A percentile compares a stretch with the other conserved stretches of the same genome.
These are phyloP conservation scores for Tetrapisispora fleetii DNA, from an alignment of 805 yeast species.

Conservation along the genomic window DNA sequence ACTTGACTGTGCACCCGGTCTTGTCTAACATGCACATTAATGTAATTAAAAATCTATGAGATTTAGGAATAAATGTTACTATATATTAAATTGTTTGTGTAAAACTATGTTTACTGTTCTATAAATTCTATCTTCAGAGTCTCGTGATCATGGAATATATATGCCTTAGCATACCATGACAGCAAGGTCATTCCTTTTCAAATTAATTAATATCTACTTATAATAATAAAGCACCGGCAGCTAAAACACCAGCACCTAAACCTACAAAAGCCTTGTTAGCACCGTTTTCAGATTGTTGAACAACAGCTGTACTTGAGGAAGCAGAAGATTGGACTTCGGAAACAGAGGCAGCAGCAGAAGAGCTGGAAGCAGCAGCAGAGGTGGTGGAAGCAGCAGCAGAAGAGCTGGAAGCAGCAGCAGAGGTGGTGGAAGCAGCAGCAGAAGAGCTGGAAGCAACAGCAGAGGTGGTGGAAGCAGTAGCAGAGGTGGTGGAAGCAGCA, in stretches of 20 bases:
- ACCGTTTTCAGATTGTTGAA: conserved; percentile 16
- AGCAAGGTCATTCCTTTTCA: too few relatives aligned
- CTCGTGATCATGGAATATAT: too few relatives aligned
- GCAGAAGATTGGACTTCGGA: neutral
- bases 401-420: conserved; percentile 20
- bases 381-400: neutral
- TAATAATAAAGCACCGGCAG: conserved; percentile 16
- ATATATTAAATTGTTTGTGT: neutral
- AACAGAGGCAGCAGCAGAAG: neutral
- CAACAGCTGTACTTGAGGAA: conserved; percentile 10
- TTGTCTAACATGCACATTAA: too few relatives aligned
- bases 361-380: neutral
- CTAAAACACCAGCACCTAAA: conserved; percentile 16
- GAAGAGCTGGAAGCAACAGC: conserved; percentile 15
- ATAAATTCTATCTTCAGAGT: neutral
- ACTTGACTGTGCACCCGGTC: too few relatives aligned
- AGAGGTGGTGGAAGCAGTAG: neutral
- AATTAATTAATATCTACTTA: conserved; percentile 3
- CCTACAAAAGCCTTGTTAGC: conserved; percentile 15
- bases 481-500: neutral
- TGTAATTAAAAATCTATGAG: too few relatives aligned
- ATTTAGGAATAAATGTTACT: too few relatives aligned
- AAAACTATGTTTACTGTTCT: neutral
- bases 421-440: conserved; percentile 9
- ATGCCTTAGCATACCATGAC: too few relatives aligned